These are phyloP conservation scores for Venturia oleaginea DNA, from an alignment of 2,329 filamentous ascomycete species.

Conservation along the genomic window DNA sequence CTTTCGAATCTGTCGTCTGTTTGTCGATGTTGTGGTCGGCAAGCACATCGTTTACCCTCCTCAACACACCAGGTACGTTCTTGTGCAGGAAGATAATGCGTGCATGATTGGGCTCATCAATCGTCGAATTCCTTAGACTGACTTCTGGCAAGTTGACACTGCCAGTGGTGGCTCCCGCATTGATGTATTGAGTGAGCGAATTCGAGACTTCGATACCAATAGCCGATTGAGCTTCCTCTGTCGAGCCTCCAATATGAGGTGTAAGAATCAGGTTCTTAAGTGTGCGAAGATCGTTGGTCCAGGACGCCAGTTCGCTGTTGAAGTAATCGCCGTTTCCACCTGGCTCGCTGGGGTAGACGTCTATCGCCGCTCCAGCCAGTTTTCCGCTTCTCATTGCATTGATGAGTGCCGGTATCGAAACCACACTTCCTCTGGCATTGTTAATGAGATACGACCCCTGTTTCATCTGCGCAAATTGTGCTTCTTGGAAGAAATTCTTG, in stretches of 20 bases:
- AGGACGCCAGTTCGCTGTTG: slow-evolving; percentile 64
- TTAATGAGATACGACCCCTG: slow-evolving; percentile 90
- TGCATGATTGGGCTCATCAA: slow-evolving; percentile 81
- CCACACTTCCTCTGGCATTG: slow-evolving; percentile 84
- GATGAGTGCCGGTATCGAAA: slow-evolving; percentile 87
- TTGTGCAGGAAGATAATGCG: slow-evolving; percentile 94
- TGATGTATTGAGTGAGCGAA: slow-evolving; percentile 86
- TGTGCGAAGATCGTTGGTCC: slow-evolving; percentile 74
- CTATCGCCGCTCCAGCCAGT: slow-evolving; percentile 86
- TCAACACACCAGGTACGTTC: slow-evolving; percentile 90
- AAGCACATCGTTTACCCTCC: slow-evolving; percentile 84
- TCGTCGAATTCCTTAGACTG: slow-evolving; percentile 75
- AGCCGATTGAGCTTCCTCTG: slow-evolving; percentile 91
- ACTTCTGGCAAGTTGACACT: slow-evolving; percentile 98
- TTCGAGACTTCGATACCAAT: slow-evolving; percentile 91
- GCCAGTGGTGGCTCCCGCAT: slow-evolving; percentile 82
- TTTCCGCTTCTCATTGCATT: slow-evolving; percentile 78
- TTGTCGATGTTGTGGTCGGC: slow-evolving; percentile 97
- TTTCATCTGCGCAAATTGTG: slow-evolving; percentile 83
- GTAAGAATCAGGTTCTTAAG: slow-evolving; percentile 92
- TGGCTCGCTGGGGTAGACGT: slow-evolving; percentile 92
- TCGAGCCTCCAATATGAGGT: slow-evolving; percentile 94
- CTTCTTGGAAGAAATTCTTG: slow-evolving; percentile 76
- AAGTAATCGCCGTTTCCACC: slow-evolving; percentile 94
- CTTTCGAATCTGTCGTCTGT: slow-evolving; percentile 93